These are phyloP conservation scores for Pestalotiopsis fici DNA, from an alignment of 2,329 filamentous ascomycete genomes.

Conservation along the genomic window DNA sequence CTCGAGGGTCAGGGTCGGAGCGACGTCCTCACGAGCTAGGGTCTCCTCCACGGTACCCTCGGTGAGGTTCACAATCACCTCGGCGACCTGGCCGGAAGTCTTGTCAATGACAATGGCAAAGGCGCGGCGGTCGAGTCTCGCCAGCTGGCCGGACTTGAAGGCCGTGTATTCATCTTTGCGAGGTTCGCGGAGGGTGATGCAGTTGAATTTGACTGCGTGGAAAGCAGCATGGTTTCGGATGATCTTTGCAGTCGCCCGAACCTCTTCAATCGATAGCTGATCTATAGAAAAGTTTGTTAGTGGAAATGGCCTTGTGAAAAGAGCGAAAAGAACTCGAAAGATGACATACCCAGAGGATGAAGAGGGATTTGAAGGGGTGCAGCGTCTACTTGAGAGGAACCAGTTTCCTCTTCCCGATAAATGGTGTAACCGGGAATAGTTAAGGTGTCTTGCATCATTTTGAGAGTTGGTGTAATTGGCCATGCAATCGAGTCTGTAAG, in stretches of 20 bases:
- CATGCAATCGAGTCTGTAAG: conserved; percentile 9
- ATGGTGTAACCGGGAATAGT: conserved; percentile 47
- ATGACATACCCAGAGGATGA: conserved; percentile 37
- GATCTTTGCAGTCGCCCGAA: conserved; percentile 48
- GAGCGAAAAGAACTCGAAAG: neutral
- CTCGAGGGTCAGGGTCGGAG: conserved; percentile 70
- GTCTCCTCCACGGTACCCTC: conserved; percentile 39
- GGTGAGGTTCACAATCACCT: conserved; percentile 54
- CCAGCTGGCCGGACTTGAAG: conserved; percentile 50
- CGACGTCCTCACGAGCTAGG: conserved; percentile 48
- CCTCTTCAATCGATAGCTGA: conserved; percentile 56
- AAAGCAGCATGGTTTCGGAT: conserved; percentile 40
- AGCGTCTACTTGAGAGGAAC: conserved; percentile 31
- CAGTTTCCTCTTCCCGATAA: conserved; percentile 42
- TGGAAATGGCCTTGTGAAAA: neutral
- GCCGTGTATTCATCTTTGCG: conserved; percentile 64
- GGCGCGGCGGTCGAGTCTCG: conserved; percentile 50
- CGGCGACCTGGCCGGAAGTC: conserved; percentile 39
- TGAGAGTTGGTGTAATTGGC: conserved; percentile 18
- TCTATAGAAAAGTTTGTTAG: conserved; percentile 36
- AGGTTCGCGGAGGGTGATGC: conserved; percentile 67
- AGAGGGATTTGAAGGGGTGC: conserved; percentile 26
- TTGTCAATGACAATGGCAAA: conserved; percentile 50
- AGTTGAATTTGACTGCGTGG: conserved; percentile 52
- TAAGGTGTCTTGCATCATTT: conserved; percentile 42